phyloP scores from a whole-genome alignment of 352 stramenopile genomes.

The Pythium aristosporum region DNA sequence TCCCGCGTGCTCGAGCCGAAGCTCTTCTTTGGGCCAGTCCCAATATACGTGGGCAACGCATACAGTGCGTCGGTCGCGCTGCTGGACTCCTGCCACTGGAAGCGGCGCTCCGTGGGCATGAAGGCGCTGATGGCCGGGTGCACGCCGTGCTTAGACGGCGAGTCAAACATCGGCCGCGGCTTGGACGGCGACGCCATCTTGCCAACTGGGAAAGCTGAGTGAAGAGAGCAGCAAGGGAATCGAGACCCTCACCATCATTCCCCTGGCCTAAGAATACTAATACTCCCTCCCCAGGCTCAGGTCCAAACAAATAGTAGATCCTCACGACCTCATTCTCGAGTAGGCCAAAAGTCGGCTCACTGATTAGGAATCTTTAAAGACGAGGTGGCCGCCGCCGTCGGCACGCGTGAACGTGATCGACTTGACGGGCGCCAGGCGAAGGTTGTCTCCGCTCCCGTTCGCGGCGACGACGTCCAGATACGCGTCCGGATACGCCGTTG shows the following conservation, averaged over 20 bases:
- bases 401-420: neutral
- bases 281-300: neutral
- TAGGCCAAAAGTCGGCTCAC: neutral
- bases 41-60: conserved; percentile 61
- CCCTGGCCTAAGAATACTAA: neutral
- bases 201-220: neutral
- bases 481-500: neutral
- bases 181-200: conserved; percentile 23
- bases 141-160: conserved; percentile 68
- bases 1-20: conserved; percentile 79
- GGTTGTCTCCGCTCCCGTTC: neutral
- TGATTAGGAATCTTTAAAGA: too few species aligned
- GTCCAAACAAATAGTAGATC: neutral
- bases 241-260: too few species aligned
- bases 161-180: conserved; percentile 69
- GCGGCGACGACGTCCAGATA: neutral
- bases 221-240: too few species aligned
- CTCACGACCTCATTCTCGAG: conserved; percentile 2
- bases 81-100: conserved; percentile 63
- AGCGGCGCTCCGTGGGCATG: conserved; percentile 64
- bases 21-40: conserved; percentile 56
- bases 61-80: conserved; percentile 69
- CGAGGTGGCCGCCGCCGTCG: too few species aligned
- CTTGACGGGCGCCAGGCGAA: neutral
- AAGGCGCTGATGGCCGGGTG: conserved; percentile 70